Evolutionary conservation across 192 early-diverging fungal genomes (phyloP).

Genomic region (Backusella tuberculispora): DNA sequence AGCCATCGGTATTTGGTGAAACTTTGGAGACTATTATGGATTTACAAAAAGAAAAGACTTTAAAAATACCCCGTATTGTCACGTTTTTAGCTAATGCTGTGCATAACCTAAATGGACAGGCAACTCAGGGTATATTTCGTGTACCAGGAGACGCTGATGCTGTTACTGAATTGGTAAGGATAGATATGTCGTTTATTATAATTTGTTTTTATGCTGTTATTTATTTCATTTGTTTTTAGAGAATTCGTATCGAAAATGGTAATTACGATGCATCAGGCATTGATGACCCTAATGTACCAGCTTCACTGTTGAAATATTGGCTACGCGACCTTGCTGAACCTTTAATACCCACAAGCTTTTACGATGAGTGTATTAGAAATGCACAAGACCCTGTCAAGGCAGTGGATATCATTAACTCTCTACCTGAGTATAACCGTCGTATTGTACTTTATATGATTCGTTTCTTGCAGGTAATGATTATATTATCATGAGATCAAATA

Average conservation of each 20-base stretch:
- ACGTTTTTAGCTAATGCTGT: constrained; percentile 80
- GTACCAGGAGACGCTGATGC: constrained; percentile 92
- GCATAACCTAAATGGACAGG: constrained; percentile 71
- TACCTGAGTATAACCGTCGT: constrained; percentile 66
- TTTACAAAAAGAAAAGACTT: constrained; percentile 49
- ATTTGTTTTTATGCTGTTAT: neutral
- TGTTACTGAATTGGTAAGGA: constrained; percentile 70
- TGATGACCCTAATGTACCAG: constrained; percentile 91
- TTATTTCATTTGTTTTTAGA: constrained; percentile 43
- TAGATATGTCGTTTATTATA: constrained; percentile 5
- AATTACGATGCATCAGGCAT: constrained; percentile 70
- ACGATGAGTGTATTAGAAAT: constrained; percentile 73
- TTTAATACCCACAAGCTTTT: constrained; percentile 81
- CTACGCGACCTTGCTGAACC: constrained; percentile 93
- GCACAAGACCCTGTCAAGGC: constrained; percentile 54
- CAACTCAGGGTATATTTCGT: constrained; percentile 94
- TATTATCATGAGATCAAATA: neutral
- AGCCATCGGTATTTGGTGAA: constrained; percentile 89
- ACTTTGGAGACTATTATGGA: constrained; percentile 84
- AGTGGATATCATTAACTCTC: constrained; percentile 48
- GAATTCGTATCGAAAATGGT: constrained; percentile 84
- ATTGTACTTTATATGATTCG: constrained; percentile 82
- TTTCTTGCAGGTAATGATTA: constrained; percentile 69
- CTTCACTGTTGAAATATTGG: constrained; percentile 94
- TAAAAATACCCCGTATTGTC: constrained; percentile 80